A percentile compares a stretch with the other conserved stretches of the same genome.
Evolutionary conservation across 768 basidiomycete genomes (phyloP).

Genomic region (Tephrocybe rancida): DNA sequence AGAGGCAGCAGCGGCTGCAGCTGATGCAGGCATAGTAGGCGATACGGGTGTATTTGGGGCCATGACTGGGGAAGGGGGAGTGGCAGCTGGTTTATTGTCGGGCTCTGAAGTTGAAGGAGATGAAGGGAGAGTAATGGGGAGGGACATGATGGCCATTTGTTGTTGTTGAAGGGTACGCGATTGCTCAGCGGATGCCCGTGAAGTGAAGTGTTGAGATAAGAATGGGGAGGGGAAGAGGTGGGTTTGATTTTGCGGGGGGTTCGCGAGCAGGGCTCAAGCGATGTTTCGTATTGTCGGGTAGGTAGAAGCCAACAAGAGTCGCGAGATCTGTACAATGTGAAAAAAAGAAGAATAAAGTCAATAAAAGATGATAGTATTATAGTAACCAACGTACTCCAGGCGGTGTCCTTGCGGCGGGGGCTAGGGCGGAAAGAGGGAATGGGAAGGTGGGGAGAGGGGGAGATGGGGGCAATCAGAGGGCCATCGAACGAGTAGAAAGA

Average conservation of each 20-base stretch:
- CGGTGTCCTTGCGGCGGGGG: conserved; percentile 54
- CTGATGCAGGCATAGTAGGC: conserved; percentile 30
- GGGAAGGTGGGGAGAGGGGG: conserved; percentile 11
- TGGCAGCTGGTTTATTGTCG: conserved; percentile 19
- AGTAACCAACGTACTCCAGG: conserved; percentile 39
- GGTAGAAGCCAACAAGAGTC: conserved; percentile 89
- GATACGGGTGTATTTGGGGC: conserved; percentile 49
- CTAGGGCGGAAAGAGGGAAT: conserved; percentile 32
- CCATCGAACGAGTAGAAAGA: conserved; percentile 17
- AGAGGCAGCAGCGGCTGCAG: conserved; percentile 16
- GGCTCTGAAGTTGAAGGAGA: background rate
- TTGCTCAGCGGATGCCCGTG: conserved; percentile 44
- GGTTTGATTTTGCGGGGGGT: conserved; percentile 15
- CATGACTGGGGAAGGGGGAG: conserved; percentile 31
- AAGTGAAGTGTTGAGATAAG: conserved; percentile 16
- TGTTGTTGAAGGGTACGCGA: conserved; percentile 51
- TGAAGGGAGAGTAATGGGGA: conserved; percentile 10
- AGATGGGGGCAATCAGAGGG: conserved; percentile 21
- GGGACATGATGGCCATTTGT: conserved; percentile 1
- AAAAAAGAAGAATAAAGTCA: background rate
- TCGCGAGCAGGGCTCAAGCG: conserved; percentile 80
- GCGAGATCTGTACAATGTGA: conserved; percentile 67
- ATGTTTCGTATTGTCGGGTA: conserved; percentile 40
- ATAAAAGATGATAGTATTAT: conserved; percentile 10
- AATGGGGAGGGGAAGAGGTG: background rate